These are phyloP conservation scores for Huntiella decipiens DNA, from an alignment of 2,329 filamentous ascomycete species.

Conservation along the genomic window DNA sequence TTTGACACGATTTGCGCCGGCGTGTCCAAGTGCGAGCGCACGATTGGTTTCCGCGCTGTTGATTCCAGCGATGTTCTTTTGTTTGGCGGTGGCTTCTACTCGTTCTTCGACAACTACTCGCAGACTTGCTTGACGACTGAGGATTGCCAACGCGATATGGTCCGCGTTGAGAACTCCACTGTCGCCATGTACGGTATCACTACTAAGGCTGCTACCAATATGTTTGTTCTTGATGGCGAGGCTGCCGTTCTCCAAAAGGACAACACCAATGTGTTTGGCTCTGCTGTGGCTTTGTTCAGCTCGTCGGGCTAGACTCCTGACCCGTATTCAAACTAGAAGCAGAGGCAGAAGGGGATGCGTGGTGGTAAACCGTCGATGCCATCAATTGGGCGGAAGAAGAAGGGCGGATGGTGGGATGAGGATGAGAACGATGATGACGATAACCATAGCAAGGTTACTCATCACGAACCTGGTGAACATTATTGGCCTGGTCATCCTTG, in stretches of 20 bases:
- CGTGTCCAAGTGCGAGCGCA: constrained; percentile 39
- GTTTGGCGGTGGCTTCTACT: constrained; percentile 60
- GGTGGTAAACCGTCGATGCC: too few species aligned
- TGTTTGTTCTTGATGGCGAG: constrained; percentile 45
- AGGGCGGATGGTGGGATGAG: too few species aligned
- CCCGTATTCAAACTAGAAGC: too few species aligned
- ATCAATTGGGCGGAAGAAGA: too few species aligned
- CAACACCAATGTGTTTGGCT: constrained; percentile 48
- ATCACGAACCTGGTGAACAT: too few species aligned
- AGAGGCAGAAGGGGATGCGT: too few species aligned
- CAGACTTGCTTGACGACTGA: constrained; percentile 49
- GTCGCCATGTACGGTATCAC: constrained; percentile 49
- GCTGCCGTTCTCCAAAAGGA: constrained; percentile 34
- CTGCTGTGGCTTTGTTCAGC: constrained; percentile 35
- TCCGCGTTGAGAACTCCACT: constrained; percentile 46
- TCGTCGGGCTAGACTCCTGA: constrained; percentile 8
- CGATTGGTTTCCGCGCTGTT: constrained; percentile 56
- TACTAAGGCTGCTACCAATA: constrained; percentile 58
- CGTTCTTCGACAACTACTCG: constrained; percentile 66
- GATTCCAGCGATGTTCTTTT: constrained; percentile 48
- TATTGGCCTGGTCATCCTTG: too few species aligned
- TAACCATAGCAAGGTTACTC: too few species aligned
- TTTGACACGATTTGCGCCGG: constrained; percentile 38
- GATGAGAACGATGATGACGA: too few species aligned
- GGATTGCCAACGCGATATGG: constrained; percentile 61